Percentiles rank a stretch among this genome's conserved stretches.
Evolutionary conservation across 805 yeast species (phyloP).

Genomic region (Kodamaea kakaduensis): DNA sequence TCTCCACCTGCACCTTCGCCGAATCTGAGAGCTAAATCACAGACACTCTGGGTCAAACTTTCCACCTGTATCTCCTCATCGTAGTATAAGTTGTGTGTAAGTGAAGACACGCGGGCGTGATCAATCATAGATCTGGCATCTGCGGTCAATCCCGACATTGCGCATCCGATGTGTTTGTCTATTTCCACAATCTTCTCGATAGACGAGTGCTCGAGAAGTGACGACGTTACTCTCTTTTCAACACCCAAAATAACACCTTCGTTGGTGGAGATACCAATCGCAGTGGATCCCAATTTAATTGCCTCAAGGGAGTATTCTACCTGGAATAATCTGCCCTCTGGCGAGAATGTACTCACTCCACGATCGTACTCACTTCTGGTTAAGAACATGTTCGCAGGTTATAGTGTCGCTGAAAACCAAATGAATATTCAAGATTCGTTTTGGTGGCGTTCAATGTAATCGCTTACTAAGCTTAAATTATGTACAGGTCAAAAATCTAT

Average conservation of each 20-base stretch:
- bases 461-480: no score
- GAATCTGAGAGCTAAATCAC: constrained; percentile 93
- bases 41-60: constrained; percentile 90
- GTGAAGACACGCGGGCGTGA: constrained; percentile 88
- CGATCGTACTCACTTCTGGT: constrained; percentile 99
- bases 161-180: constrained; percentile 93
- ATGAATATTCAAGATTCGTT: no score
- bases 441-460: no score
- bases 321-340: constrained; percentile 97
- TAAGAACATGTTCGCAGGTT: constrained; percentile 78
- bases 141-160: constrained; percentile 98
- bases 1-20: constrained; percentile 98
- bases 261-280: constrained; percentile 92
- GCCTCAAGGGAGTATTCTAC: constrained; percentile 98
- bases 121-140: constrained; percentile 99
- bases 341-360: constrained; percentile 97
- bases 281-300: constrained; percentile 94
- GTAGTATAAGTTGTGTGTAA: constrained; percentile 84
- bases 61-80: constrained; percentile 92
- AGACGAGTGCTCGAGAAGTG: constrained; percentile 84
- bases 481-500: no score
- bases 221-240: constrained; percentile 93
- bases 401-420: no score
- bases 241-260: constrained; percentile 97
- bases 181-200: constrained; percentile 96